Evolutionary conservation across 2,329 filamentous ascomycete species (phyloP).

Genomic region (Alternaria dauci): DNA sequence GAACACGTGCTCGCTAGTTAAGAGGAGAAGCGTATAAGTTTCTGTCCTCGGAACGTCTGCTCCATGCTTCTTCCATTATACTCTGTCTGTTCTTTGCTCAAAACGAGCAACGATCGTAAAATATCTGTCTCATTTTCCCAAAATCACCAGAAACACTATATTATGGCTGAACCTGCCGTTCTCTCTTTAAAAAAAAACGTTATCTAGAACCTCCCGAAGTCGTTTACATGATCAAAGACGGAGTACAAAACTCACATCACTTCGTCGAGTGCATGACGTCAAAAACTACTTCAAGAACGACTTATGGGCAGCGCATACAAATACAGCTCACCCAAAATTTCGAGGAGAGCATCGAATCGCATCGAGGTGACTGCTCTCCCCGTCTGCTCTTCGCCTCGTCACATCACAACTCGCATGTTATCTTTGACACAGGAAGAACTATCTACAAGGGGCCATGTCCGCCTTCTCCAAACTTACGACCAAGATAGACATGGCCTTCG

Average conservation of each 20-base stretch:
- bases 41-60: not conserved
- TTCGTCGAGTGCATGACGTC: not conserved
- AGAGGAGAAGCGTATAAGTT: not conserved
- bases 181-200: not conserved
- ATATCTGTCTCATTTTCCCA: not conserved
- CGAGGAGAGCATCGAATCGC: not conserved
- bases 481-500: too few relatives aligned
- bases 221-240: not conserved
- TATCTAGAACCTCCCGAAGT: too few relatives aligned
- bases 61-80: not conserved
- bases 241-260: too few relatives aligned
- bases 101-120: too few relatives aligned
- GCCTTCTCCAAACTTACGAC: too few relatives aligned
- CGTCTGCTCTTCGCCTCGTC: not conserved
- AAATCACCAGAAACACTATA: not conserved
- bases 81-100: not conserved
- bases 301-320: not conserved
- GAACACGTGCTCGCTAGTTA: not conserved
- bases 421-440: not conserved
- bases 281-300: not conserved
- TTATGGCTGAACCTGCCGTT: not conserved
- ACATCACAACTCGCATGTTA: not conserved
- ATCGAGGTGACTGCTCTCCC: not conserved
- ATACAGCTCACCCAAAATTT: not conserved
- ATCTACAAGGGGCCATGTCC: too few relatives aligned